Evolutionary conservation across 768 basidiomycete species (phyloP), one percentile per base, ranked within the genome.

Genomic region (Ramaria rubella): DNA sequence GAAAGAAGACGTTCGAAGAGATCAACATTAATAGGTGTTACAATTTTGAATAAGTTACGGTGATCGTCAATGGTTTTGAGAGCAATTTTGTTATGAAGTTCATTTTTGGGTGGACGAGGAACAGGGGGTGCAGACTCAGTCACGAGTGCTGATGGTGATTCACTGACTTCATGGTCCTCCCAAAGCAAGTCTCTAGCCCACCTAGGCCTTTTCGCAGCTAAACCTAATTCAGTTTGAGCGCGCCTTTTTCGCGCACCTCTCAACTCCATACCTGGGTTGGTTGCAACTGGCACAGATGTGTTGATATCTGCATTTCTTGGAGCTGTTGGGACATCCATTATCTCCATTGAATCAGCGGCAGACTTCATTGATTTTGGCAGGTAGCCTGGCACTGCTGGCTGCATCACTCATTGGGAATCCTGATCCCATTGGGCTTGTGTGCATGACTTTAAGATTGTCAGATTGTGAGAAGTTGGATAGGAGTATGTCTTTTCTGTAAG

Each of bases 1-100:
- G 5, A 8, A 1, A 77, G 58, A 1, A 70, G 61, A 2, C 38
- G 6, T 48, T 72, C 54, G 30, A 77, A 67, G 0, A 40, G 46
- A 19, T 68, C 60, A 24, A 72, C 66, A 12, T 75, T 65, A 54
- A 78, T 67, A 0, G 74, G 75, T 0, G 70, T 73, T 0, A 69
- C 59, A 1, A 79, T 65, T 1, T 64, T 44, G 62, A 81, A 77
- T 0, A 78, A 60, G 1, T 70, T 33, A 0, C 67, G 67, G 40
- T 71, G 29, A 0, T 58, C 21, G 0, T 7, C 0, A 4, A 77
- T 68, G 0, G 73, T 76, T 0, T 52, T 5, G 0, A 56, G 4
- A 0, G 64, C 66, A 0, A 52, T 27, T 0, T 40, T 33, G 30
- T 75, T 67, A 0, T 45, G 26, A 1, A 57, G n/a, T 19, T 59